Conservation (phyloP, 129 eudicot genomes). For the Ambrosia artemisiifolia region DNA sequence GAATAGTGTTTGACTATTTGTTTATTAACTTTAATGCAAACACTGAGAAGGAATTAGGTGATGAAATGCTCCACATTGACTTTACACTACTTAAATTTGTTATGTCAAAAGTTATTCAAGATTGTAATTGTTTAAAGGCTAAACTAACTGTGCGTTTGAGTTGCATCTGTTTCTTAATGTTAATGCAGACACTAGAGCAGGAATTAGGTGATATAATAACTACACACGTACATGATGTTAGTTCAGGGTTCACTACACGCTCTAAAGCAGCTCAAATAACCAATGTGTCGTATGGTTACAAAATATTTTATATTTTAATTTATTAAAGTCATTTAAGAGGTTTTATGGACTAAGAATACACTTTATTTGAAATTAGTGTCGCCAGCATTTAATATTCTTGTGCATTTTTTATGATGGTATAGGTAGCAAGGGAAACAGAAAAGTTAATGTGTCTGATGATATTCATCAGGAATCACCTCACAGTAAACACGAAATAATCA, state of each 20-base stretch:
- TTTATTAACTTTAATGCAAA: too few species aligned
- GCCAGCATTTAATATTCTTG: neutral
- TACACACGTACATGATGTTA: too few species aligned
- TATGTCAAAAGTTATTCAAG: neutral
- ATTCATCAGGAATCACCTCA: neutral
- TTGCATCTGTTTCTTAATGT: neutral
- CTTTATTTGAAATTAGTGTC: too few species aligned
- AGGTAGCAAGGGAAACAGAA: neutral
- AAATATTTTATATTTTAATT: too few species aligned
- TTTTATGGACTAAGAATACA: too few species aligned
- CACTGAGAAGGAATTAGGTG: too few species aligned
- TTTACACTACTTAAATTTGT: neutral
- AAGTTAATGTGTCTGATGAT: neutral
- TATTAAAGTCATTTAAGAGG: too few species aligned
- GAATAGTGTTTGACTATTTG: too few species aligned
- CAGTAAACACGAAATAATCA: neutral
- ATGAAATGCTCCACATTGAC: neutral
- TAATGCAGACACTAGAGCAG: constrained; percentile 5
- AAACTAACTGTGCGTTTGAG: neutral
- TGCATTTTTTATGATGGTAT: neutral
- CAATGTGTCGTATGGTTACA: neutral
- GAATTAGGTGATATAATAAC: neutral
- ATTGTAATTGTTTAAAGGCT: neutral
- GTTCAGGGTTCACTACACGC: constrained; percentile 4
- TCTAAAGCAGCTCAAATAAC: neutral